Base-by-base conservation (phyloP, 208 protist species). In the Herpetomonas samuelpessoai region DNA sequence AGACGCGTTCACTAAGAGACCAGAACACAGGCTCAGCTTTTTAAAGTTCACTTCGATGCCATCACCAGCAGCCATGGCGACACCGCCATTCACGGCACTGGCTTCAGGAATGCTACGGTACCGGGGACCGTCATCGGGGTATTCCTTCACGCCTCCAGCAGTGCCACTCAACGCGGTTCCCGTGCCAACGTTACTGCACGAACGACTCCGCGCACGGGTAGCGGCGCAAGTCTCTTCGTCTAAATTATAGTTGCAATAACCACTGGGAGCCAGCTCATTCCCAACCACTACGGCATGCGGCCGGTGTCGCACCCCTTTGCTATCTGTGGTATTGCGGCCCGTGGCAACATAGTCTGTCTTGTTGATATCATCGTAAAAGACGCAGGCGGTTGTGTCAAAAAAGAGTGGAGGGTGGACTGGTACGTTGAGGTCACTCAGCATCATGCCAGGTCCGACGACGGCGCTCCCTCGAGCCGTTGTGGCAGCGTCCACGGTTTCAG, bases 311-410 rank as follows among this genome's bases (percentile, higher is more conserved):
- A 90, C 57, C 0, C 78, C 83, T 55, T 85, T 88, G 14, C 65
- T 77, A 59, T 86, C 83, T 14, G 74, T 77, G 27, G 75, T 81
- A 35, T 52, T 60, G 39, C 83, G 80, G 0, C 86, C 86, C 1
- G 76, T 78, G 41, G 80, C 72, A 0, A 90, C 77, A 65, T 93
- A 93, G 67, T 93, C 86, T 47, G 71, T 83, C 46, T 81, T 76
- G 2, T 62, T 65, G 18, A 68, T 53, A 51, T 61, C 54, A 41
- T 86, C 79, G 55, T 75, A 76, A 55, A 93, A 88, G 30, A 93
- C 71, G 63, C 80, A 90, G 2, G 75, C 86, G 4, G 76, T 75
- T 18, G 80, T 93, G 63, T 93, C 86, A 57, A 93, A 90, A 47
- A 93, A 93, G 16, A 80, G 68, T 6, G 79, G 79, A 19, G 68